Evolutionary conservation across 768 basidiomycete species (phyloP).

Genomic region (Phylloporus sp.): DNA sequence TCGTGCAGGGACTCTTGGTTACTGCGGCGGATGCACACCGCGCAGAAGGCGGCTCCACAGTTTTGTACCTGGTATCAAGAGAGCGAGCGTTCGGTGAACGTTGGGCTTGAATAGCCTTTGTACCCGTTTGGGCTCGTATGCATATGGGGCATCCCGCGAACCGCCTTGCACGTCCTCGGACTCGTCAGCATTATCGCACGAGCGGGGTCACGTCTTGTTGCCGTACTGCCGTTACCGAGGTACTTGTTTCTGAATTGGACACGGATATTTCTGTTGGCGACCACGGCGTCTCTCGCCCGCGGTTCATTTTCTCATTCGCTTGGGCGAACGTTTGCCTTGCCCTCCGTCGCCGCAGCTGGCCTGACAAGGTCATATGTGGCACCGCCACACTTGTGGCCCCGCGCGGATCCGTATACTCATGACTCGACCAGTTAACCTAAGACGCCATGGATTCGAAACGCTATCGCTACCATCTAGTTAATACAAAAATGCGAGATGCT

Average conservation of each 20-base stretch:
- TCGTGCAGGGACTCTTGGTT: too few species aligned
- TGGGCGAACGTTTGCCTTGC: neutral
- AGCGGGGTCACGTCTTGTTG: too few species aligned
- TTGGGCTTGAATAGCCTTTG: neutral
- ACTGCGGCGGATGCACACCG: neutral
- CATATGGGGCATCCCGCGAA: neutral
- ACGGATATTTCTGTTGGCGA: too few species aligned
- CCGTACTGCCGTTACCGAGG: too few species aligned
- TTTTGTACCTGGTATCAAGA: too few species aligned
- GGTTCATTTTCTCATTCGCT: neutral
- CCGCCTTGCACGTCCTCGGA: neutral
- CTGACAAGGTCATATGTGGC: conserved; percentile 4
- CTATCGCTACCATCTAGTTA: conserved; percentile 2
- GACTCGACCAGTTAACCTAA: neutral
- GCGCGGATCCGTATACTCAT: neutral
- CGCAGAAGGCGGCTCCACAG: too few species aligned
- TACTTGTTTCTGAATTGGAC: too few species aligned
- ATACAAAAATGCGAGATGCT: conserved; percentile 7
- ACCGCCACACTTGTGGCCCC: conserved; percentile 6
- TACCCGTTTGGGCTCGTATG: neutral
- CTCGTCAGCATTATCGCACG: too few species aligned
- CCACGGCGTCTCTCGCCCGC: neutral
- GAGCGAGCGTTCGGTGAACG: too few species aligned
- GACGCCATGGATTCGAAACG: neutral
- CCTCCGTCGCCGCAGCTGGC: conserved; percentile 1